phyloP scores from a whole-genome alignment of 2,329 filamentous ascomycete species.

The Phaeosphaeria sp. region DNA sequence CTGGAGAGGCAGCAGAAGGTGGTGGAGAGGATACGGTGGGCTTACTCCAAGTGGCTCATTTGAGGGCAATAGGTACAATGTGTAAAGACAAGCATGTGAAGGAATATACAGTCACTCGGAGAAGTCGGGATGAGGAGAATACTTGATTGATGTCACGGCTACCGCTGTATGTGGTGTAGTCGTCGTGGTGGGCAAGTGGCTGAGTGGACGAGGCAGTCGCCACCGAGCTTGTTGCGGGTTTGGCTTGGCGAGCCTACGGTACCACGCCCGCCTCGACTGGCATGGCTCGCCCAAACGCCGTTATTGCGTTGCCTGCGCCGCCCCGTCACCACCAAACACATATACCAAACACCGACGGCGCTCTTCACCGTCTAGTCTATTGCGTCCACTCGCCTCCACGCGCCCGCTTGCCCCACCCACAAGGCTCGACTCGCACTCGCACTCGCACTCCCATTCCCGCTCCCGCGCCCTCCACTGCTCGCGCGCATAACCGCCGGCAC shows the following conservation, averaged over 20 bases:
- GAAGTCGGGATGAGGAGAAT: too few species aligned
- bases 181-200: neutral
- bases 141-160: too few species aligned
- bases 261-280: too few species aligned
- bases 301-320: slow-evolving; percentile 11
- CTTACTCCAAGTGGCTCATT: slow-evolving; percentile 76
- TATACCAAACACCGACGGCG: neutral
- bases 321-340: neutral
- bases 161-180: too few species aligned
- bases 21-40: slow-evolving; percentile 85
- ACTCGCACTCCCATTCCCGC: too few species aligned
- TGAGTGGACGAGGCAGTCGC: slow-evolving; percentile 1
- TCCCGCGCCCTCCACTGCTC: too few species aligned
- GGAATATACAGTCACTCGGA: neutral
- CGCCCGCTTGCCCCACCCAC: neutral
- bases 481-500: slow-evolving; percentile 2
- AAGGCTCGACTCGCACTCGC: neutral
- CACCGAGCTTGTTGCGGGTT: slow-evolving; percentile 1
- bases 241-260: too few species aligned
- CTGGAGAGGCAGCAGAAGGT: slow-evolving; percentile 79
- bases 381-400: slow-evolving; percentile 1
- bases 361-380: neutral
- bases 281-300: neutral
- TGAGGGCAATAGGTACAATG: too few species aligned
- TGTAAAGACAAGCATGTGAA: neutral